Base-by-base conservation (phyloP, 2,329 filamentous ascomycete genomes). In the Stagonosporopsis chrysanthemi region DNA sequence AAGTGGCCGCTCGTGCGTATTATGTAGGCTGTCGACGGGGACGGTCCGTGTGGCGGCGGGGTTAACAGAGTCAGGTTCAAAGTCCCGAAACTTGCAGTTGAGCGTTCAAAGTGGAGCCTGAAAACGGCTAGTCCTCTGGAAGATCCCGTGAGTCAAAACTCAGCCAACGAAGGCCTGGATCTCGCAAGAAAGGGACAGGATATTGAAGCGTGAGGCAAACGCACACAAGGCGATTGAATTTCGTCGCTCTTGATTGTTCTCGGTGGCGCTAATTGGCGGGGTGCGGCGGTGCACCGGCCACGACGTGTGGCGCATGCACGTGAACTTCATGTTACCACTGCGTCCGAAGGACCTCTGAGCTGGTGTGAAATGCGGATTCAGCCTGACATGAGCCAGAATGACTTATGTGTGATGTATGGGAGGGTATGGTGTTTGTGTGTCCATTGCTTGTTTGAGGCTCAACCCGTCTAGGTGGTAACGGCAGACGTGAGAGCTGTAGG, bases 141-240 rank as follows among this genome's bases (percentile, higher is more conserved):
- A 52, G 64, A 58, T 62, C 64, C 63, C 58, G 62, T 63, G 61
- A 67, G 63, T 61, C 56, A 60, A 63, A 60, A 59, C 60, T 63
- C 57, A 63, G 64, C 61, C 65, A 67, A 61, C 59, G 36, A 66
- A 67, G 63, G 64, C 62, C 65, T 69, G 60, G 64, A 67, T 62
- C 65, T 60, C 54, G 54, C 63, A 61, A 60, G 59, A 28, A 49
- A 63, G 62, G 51, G 61, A 53, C 57, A 33, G 56, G 51, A 55
- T 55, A 42, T 45, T 60, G 55, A 58, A 46, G 56, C 55, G 57
- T 57, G 54, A 63, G 62, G 59, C 60, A 66, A 68, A 68, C 64
- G 69, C 67, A 70, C 69, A 71, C 62, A 63, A 52, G 51, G 43
- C 46, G 63, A 39, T 64, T 63, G 64, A 72, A 71, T 63, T 69